Evolutionary conservation across 2,329 filamentous ascomycete species (phyloP), one percentile per base, ranked within the genome.

Genomic region (Lecanicillium sp.): DNA sequence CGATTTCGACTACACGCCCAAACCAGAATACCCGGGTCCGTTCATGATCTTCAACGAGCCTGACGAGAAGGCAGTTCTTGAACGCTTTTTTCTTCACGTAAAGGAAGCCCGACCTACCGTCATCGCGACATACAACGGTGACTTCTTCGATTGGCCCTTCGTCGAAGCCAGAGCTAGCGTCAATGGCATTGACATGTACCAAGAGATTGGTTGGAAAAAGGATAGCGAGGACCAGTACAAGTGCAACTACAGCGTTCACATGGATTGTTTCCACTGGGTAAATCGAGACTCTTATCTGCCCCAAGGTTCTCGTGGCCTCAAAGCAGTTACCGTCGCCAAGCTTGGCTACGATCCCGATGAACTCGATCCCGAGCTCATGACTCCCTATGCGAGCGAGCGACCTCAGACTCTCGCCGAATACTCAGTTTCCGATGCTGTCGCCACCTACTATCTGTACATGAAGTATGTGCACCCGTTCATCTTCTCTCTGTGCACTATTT

Each of bases 401-500:
- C 93, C 93, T 0, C 93, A 98, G 63, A 95, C 89, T 0, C 74
- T 98, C 44, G 91, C 93, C 8, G 93, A 98, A 61, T 98, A 98
- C 69, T 98, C 94, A 0, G 93, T 98, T 37, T 98, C 94, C 60
- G 94, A 98, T 75, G 94, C 94, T 9, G 93, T 98, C 43, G 93
- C 93, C 19, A 98, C 93, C 0, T 98, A 98, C 65, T 98, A 98
- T 62, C 73, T 98, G 53, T 98, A 98, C 76, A 98, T 98, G 94
- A 98, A 98, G 84, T 98, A 98, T 66, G 88, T 98, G n/a, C 93
- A 98, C 65, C 93, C 93, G 3, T 98, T 98, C 72, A 93, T 98
- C 64, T 98, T 98, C 75, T 97, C 94, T 1, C 74, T 98, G 0
- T 98, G 93, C 68, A 98, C 90, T 1, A 96, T 98, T 69, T 75